Evolutionary conservation across 768 basidiomycete genomes (phyloP).

Genomic region (Cystofilobasidium capitatum): DNA sequence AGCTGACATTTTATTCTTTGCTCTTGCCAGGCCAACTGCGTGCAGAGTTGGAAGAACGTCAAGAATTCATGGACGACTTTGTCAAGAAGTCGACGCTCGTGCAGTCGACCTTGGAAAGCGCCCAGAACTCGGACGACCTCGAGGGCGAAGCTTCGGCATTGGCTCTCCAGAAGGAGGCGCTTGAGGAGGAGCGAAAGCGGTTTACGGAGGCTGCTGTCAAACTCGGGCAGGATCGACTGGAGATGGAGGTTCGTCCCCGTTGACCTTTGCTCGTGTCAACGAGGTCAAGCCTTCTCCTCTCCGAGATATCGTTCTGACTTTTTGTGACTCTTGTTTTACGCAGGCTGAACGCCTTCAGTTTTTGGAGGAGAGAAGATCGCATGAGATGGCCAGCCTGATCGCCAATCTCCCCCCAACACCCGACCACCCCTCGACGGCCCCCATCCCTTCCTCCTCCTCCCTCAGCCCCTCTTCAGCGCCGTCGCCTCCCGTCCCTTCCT

Average conservation of each 20-base stretch:
- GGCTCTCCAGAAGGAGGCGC: slow-evolving; percentile 45
- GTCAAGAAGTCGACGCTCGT: not conserved
- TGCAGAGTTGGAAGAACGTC: not conserved
- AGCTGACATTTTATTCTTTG: not conserved
- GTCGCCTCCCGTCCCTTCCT: too few relatives aligned
- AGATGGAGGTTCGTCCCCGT: slow-evolving; percentile 52
- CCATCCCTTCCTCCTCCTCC: not conserved
- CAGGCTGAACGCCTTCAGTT: slow-evolving; percentile 57
- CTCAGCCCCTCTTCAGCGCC: not conserved
- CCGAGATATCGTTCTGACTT: not conserved
- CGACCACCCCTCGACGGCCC: not conserved
- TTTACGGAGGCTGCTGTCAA: slow-evolving; percentile 57
- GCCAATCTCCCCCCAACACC: not conserved
- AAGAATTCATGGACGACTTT: not conserved
- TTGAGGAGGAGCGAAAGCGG: slow-evolving; percentile 57
- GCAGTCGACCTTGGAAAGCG: not conserved
- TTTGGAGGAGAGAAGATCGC: slow-evolving; percentile 54
- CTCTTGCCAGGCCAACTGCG: not conserved
- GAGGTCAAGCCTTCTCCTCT: too few relatives aligned
- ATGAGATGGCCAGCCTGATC: slow-evolving; percentile 23
- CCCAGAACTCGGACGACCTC: not conserved
- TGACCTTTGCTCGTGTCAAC: slow-evolving; percentile 1
- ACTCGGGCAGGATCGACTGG: slow-evolving; percentile 56
- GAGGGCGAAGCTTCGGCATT: not conserved
- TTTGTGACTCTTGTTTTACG: not conserved